Base-by-base conservation (phyloP, 2,329 filamentous ascomycete genomes). In the Hirsutella minnesotensis region DNA sequence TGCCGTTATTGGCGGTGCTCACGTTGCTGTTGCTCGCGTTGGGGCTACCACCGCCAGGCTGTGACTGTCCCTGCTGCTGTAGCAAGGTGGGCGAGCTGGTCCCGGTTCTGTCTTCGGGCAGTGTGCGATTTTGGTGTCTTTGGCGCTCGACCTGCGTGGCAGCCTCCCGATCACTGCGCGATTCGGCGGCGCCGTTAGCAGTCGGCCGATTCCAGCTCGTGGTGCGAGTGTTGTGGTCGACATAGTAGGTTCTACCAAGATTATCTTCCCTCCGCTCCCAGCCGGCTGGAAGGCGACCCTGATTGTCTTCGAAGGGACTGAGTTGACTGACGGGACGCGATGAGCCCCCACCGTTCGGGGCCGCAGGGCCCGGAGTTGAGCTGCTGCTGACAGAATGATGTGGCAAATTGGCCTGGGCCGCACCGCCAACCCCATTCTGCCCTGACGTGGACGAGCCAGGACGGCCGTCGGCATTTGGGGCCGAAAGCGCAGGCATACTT, bases 231-330 rank as follows among this genome's bases (percentile, higher is more conserved):
- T 96, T 96, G 62, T 96, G 92, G 57, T 98, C 92, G 41, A 98
- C 92, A 60, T 96, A 98, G 60, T 98, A 98, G 19, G 90, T 96
- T 55, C 92, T 78, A 41, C 92, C 90, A 36, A 96, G 65, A 53
- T 95, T 92, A 60, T 98, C 92, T 62, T 96, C 90, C 44, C 92
- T 79, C 44, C 92, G 81, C 66, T 98, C 92, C 90, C 92, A 98
- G 29, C 92, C 92, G 40, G 85, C 81, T 29, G 92, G 92, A 43
- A 98, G 66, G 53, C 90, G 81, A 44, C 92, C 92, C 58, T 95
- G 89, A n/a, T 81, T 79, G 64, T 98, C 92, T 65, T 96, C 90
- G 51, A 98, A 98, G 1, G 90, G 89, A 56, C 88, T 95, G 58
- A 94, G 79, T 44, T 67, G 62, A 43, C 60, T 66, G 15, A 50